A percentile compares a stretch with the other conserved stretches of the same genome.
These are phyloP conservation scores for Botrytis medusae DNA, from an alignment of 2,329 filamentous ascomycete species.

Conservation along the genomic window DNA sequence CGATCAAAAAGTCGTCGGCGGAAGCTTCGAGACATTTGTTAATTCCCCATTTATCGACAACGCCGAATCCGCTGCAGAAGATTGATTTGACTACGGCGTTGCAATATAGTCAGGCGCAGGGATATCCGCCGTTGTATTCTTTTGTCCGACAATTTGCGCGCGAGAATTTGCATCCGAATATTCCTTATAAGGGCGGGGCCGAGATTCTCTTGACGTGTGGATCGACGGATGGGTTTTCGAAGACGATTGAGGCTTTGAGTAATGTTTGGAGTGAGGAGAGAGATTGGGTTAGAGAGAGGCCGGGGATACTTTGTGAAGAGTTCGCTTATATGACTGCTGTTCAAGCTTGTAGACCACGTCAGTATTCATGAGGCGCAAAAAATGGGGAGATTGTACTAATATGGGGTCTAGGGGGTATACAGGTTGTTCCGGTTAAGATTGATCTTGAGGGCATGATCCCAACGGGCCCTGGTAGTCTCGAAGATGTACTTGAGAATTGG, in stretches of 20 bases:
- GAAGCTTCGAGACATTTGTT: slow-evolving; percentile 53
- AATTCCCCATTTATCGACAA: slow-evolving; percentile 67
- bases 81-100: slow-evolving; percentile 80
- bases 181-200: slow-evolving; percentile 74
- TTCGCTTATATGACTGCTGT: slow-evolving; percentile 81
- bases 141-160: slow-evolving; percentile 79
- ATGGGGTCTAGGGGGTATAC: slow-evolving; percentile 47
- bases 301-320: slow-evolving; percentile 75
- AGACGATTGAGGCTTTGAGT: slow-evolving; percentile 72
- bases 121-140: slow-evolving; percentile 74
- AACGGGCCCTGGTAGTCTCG: slow-evolving; percentile 68
- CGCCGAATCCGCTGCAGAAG: slow-evolving; percentile 61
- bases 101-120: slow-evolving; percentile 82
- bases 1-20: slow-evolving; percentile 30
- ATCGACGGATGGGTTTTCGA: slow-evolving; percentile 81
- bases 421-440: slow-evolving; percentile 70
- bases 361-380: not conserved
- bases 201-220: slow-evolving; percentile 80
- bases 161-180: slow-evolving; percentile 74
- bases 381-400: not conserved
- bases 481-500: slow-evolving; percentile 81
- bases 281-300: slow-evolving; percentile 66
- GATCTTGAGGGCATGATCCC: slow-evolving; percentile 80
- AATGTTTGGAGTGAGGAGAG: slow-evolving; percentile 72
- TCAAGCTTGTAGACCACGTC: slow-evolving; percentile 57